These are phyloP conservation scores for Neoconidiobolus thromboides DNA, from an alignment of 371 early-diverging fungal species.

Conservation along the genomic window DNA sequence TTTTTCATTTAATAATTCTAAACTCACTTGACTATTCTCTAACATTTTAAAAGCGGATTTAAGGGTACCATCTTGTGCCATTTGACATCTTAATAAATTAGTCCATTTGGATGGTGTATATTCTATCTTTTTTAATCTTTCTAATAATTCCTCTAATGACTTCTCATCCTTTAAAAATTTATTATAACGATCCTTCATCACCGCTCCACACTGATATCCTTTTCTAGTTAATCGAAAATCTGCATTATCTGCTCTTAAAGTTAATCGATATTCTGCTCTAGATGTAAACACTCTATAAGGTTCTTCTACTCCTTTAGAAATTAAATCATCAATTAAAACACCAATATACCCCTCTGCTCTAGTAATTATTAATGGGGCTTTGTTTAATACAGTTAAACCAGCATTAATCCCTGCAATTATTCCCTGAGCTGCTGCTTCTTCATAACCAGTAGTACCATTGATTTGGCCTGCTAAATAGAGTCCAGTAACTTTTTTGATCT, in stretches of 20 bases:
- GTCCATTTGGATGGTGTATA: background rate
- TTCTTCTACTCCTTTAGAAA: slow-evolving; percentile 66
- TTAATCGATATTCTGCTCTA: slow-evolving; percentile 62
- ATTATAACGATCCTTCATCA: background rate
- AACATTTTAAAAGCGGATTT: background rate
- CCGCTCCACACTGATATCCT: slow-evolving; percentile 14
- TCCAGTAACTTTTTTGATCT: slow-evolving; percentile 57
- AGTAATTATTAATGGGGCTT: slow-evolving; percentile 40
- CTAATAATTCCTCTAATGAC: background rate
- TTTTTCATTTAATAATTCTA: background rate
- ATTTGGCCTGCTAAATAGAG: slow-evolving; percentile 73
- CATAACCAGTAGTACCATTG: slow-evolving; percentile 78
- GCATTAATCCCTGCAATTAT: slow-evolving; percentile 74
- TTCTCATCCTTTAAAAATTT: background rate
- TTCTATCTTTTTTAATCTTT: background rate
- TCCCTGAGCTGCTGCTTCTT: slow-evolving; percentile 72
- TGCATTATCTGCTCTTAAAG: slow-evolving; percentile 63
- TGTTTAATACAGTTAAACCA: slow-evolving; percentile 27
- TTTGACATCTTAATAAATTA: background rate
- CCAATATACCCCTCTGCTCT: slow-evolving; percentile 72
- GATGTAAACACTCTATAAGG: slow-evolving; percentile 74
- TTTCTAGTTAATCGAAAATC: slow-evolving; percentile 50
- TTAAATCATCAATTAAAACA: slow-evolving; percentile 67
- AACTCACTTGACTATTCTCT: background rate
- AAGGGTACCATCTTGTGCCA: background rate